These are phyloP conservation scores for Mycogone perniciosa DNA, from an alignment of 2,329 filamentous ascomycete species.

Conservation along the genomic window DNA sequence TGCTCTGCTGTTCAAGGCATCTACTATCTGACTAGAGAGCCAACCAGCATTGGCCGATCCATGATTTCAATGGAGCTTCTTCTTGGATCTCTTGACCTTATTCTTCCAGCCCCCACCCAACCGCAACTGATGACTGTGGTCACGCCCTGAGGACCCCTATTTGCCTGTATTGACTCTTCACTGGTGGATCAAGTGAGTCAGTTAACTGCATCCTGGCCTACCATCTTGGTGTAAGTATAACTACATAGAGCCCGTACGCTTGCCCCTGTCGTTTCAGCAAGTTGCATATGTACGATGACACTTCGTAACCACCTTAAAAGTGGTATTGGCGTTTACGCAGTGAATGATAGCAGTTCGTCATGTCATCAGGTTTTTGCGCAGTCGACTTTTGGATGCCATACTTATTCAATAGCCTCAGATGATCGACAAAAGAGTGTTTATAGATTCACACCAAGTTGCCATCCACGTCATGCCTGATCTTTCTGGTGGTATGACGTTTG, in stretches of 20 bases:
- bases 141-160: not conserved
- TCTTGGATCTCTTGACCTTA: constrained; percentile 2
- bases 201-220: not conserved
- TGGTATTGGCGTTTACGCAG: not conserved
- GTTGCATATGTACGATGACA: not conserved
- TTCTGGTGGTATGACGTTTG: constrained; percentile 4
- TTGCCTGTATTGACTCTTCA: not conserved
- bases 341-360: too few species aligned
- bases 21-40: not conserved
- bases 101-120: not conserved
- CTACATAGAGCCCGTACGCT: not conserved
- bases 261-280: not conserved
- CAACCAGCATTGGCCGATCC: constrained; percentile 10
- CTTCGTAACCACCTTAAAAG: not conserved
- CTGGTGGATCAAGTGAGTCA: not conserved
- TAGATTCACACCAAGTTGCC: not conserved
- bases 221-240: not conserved
- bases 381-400: not conserved
- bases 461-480: constrained; percentile 5
- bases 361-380: too few species aligned
- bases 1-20: not conserved
- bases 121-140: not conserved
- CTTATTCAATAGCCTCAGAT: too few species aligned
- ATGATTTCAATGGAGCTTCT: not conserved
- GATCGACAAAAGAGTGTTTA: too few species aligned